A percentile compares a stretch with the other conserved stretches of the same genome.
Conservation (phyloP, 352 stramenopile species). For the Phytophthora tubulina region DNA sequence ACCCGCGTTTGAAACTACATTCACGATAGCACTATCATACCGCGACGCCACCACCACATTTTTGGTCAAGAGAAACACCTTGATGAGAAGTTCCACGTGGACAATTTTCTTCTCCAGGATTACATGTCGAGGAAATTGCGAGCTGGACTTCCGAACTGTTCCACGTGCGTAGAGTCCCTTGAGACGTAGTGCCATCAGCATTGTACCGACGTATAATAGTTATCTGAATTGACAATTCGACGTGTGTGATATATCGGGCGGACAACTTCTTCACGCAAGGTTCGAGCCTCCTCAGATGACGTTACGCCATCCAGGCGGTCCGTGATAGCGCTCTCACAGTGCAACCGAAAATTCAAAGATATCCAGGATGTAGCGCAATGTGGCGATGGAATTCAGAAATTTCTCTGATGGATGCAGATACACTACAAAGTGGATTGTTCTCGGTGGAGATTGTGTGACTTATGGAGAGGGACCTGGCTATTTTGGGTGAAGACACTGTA, state of each 20-base stretch:
- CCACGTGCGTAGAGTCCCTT: conserved; percentile 37
- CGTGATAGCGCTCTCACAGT: conserved; percentile 33
- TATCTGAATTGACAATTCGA: conserved; percentile 42
- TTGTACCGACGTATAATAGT: conserved; percentile 51
- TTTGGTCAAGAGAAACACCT: conserved; percentile 19
- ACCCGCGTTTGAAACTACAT: conserved; percentile 37
- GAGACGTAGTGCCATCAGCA: conserved; percentile 30
- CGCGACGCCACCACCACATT: conserved; percentile 36
- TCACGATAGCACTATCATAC: conserved; percentile 39
- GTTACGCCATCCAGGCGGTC: conserved; percentile 25
- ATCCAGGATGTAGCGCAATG: conserved; percentile 41
- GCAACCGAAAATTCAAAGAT: conserved; percentile 36
- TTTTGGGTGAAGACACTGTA: no score
- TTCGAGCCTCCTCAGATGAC: neutral
- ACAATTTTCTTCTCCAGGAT: conserved; percentile 28
- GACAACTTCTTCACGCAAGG: conserved; percentile 28
- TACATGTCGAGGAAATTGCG: conserved; percentile 35
- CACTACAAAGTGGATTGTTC: no score
- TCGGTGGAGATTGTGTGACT: no score
- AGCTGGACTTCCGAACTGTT: conserved; percentile 30
- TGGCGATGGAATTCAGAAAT: no score
- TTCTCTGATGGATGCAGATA: no score
- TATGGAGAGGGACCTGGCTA: no score
- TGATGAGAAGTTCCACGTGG: conserved; percentile 13
- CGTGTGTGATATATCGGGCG: conserved; percentile 27